Base-by-base conservation (phyloP, 305 asterid genomes). In the Euphrasia arctica region DNA sequence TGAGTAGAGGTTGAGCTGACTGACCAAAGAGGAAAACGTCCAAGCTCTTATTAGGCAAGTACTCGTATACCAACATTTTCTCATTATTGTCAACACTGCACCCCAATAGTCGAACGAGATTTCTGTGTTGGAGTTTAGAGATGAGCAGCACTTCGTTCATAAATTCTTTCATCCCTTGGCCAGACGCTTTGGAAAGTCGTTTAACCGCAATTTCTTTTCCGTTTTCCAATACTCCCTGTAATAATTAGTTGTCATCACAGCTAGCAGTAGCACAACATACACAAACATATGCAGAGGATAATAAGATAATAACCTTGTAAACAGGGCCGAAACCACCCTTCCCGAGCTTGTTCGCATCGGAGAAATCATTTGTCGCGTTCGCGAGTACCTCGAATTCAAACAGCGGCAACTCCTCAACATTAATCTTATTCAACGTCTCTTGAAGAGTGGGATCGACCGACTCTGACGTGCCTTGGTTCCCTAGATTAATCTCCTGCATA, bases 71-170 rank as follows among this genome's bases (percentile, higher is more conserved):
- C 39, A 83, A 54, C 83, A 83, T 83, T 54, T 74, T 83, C 32
- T 78, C 87, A 50, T 77, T 76, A 36, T 64, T 78, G 58, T 80
- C 87, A 2, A 81, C 65, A 13, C 85, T 78, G 47, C 90, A 79
- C 0, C 90, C 90, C 1, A 78, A 18, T 9, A 83, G 73, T 54
- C 80, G 69, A 43, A 83, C 87, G 47, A 83, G 83, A 64, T 83
- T 81, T 11, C 83, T 18, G 43, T 83, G 90, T 64, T 83, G 58
- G 13, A 54, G 58, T 54, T 54, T 54, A 18, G 58, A 54, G 0
- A 54, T 54, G 13, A 54, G 34, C 58, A 54, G 25, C n/a, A 54
- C 58, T 54, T 54, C 58, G 34, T 54, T 54, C 58, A 22, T 54
- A 7, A 54, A 54, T 9, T 54, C 58, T 22, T 25, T n/a, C 34